phyloP scores from a whole-genome alignment of 331 rosid genomes.

The Pyrus hybrid region DNA sequence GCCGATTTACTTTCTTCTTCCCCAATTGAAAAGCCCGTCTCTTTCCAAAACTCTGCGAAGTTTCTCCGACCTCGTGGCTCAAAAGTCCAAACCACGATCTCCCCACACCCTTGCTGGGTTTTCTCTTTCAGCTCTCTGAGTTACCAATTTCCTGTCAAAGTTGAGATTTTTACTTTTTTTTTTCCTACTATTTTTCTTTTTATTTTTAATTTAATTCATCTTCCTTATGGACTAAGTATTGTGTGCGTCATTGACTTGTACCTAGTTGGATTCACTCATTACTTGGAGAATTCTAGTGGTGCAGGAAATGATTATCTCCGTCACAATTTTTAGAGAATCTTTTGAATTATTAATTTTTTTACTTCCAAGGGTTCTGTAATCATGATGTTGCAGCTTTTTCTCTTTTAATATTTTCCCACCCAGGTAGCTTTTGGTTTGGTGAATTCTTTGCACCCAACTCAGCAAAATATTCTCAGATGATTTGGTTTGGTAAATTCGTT shows the following conservation, averaged over 20 bases:
- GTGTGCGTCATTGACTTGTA: background rate
- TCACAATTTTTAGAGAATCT: background rate
- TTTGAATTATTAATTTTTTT: background rate
- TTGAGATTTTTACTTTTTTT: background rate
- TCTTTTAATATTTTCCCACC: background rate
- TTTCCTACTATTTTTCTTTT: background rate
- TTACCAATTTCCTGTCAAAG: background rate
- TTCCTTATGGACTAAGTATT: slow-evolving; percentile 13
- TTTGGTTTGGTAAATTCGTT: background rate
- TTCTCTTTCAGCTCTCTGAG: background rate
- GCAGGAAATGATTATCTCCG: background rate
- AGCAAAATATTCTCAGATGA: too few species aligned
- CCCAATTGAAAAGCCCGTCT: background rate
- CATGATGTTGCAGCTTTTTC: background rate
- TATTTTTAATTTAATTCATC: background rate
- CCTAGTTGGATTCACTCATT: background rate
- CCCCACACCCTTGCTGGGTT: slow-evolving; percentile 4
- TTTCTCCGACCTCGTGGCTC: background rate
- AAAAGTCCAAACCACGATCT: background rate
- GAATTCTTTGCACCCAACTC: too few species aligned
- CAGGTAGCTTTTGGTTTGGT: background rate
- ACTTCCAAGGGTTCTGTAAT: background rate
- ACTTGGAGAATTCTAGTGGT: too few species aligned
- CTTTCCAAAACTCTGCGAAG: background rate
- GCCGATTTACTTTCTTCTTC: background rate